Evolutionary conservation across 2,329 filamentous ascomycete genomes (phyloP), one percentile per base, ranked within the genome.

Genomic region (Colletotrichum cereale): DNA sequence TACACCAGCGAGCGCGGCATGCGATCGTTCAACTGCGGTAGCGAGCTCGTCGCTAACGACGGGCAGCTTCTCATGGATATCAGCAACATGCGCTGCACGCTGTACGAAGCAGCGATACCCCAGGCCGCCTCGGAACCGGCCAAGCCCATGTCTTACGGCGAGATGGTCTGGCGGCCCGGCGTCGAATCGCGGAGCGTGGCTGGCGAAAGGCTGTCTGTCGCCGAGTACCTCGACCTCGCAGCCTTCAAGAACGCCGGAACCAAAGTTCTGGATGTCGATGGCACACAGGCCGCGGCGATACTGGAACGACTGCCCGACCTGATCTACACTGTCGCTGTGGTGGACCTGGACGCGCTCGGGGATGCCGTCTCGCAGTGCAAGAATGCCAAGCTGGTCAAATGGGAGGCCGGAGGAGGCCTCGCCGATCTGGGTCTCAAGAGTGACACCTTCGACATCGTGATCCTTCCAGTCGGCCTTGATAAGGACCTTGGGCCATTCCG

Each of bases 41-140:
- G 64, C 10, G 77, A 79, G 67, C 72, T 77, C 71, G 40, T 70
- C 7, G 75, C 75, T 18, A 62, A 68, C 6, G 75, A 78, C 62
- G 76, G 75, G 47, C 61, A 76, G 42, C 48, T 79, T 16, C 66
- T 79, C 21, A 71, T 79, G 74, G 75, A 79, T 31, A 77, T 80
- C n/a, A 42, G 26, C 31, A 76, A 76, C 52, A 44, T 80, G 36
- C 76, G 77, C 29, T 60, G 67, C 31, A 73, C 73, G 8, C 55
- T 34, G 11, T 79, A 80, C 62, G 79, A 80, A 57, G 79, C 77
- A 14, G 78, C 76, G 3, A 75, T 80, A 11, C 76, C 78, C 1
- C 77, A 77, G 61, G 75, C 10, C 74, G 52, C 60, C 64, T 1
- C 71, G 57, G 53, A 5, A 65, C 71, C 3, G 57, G 76, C 10